Base-by-base conservation (phyloP, 2,329 filamentous ascomycete species). In the Trichophyton mentagrophytes region DNA sequence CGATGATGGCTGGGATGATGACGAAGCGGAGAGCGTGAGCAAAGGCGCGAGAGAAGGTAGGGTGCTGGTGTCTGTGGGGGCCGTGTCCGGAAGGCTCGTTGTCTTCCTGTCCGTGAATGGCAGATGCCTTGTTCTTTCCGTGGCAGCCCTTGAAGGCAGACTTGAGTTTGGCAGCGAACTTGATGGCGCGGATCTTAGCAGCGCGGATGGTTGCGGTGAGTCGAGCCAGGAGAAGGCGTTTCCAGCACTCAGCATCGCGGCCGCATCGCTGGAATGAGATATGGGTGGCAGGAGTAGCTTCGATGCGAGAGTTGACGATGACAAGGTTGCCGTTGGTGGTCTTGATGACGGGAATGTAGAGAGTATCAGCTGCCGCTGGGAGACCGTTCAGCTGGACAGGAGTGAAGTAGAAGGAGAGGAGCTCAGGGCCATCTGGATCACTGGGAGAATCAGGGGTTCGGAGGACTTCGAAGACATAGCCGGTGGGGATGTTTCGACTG, bases 1-100 rank as follows among this genome's bases (percentile, higher is more conserved):
- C 77, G 4, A 78, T 66, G n/a, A 77, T 65, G 33, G 75, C 74
- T 3, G 77, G 77, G 56, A 79, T 68, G 55, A 79, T 64, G 36
- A 78, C 73, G 64, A 77, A 74, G 47, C 73, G 74, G 25, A 79
- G 66, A 20, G 75, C 68, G 25, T 70, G 72, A 60, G 71, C 71
- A 62, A 74, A 67, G n/a, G 73, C 71, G 62, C 70, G 73, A 15
- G 72, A 67, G 65, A 76, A 73, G 25, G 61, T 62, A 36, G 60
- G 63, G 17, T 63, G 9, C 30, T 49, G 27, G 44, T 64, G 13
- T 62, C 55, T 42, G 17, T 33, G 38, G 4, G 30, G 49, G 30
- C 57, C 58, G 5, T 60, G 61, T 36, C 60, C 55, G 25, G 27
- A 30, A 7, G 27, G 27, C 27, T 30, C 27, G 27, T 30, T 57